Evolutionary conservation across 1,284 basidiomycete species (phyloP), one percentile per base, ranked within the genome.

Genomic region (Agaricales sp.): DNA sequence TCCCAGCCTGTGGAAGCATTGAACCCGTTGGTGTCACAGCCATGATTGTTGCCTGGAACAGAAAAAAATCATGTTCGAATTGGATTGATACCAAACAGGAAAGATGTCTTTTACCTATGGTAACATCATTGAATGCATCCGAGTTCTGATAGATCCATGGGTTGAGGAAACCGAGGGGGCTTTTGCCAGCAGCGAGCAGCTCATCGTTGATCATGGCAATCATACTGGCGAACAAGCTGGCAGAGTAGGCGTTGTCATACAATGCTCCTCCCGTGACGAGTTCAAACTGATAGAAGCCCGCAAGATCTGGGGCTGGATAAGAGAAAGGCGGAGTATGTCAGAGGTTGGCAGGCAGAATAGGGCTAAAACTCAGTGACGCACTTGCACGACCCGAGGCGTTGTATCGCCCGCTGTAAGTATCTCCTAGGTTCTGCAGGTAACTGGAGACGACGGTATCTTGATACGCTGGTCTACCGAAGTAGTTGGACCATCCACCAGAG

Each of bases 131-230:
- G 41, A 43, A 43, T 8, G 12, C 12, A n/a, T 16, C 14, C 11
- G 18, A 18, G 41, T 43, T n/a, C 73, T 72, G 46, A 71, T 43
- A 43, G 20, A 73, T 2, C 69, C n/a, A n/a, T n/a, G n/a, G n/a
- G n/a, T n/a, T n/a, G n/a, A n/a, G n/a, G n/a, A n/a, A n/a, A n/a
- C n/a, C 70, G 19, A 71, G 58, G 1, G 69, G 54, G n/a, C 55
- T 48, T 55, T 67, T 65, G 8, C 67, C 66, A 16, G 58, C 43
- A 11, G 61, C 55, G 23, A 68, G 55, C n/a, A 65, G 60, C n/a
- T 62, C 66, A 53, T 76, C 74, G 59, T 77, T 77, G 48, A 77
- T 58, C 45, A 73, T 59, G 1, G 69, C 59, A 2, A 76, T 54
- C 45, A 75, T 54, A n/a, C 58, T 57, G 1, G 64, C 66, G 45